Conservation (phyloP, 768 basidiomycete genomes). For the Mycena sanguinolenta region DNA sequence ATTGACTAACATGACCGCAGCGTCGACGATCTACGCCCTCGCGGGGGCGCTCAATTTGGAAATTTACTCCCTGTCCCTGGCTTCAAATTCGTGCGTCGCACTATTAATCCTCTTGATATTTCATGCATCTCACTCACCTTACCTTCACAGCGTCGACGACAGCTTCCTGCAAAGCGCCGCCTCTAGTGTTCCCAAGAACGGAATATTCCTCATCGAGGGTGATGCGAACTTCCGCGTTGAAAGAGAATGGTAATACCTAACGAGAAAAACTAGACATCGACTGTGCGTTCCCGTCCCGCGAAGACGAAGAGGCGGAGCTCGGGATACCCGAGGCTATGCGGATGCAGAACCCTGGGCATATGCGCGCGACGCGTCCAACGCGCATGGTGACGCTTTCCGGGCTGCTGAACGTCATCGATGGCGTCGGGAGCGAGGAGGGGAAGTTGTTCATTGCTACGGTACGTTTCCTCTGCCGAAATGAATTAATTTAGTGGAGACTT, state of each 20-base stretch:
- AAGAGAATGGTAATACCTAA: too few species aligned
- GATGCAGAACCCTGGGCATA: background rate
- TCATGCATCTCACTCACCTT: background rate
- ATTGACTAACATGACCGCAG: conserved; percentile 13
- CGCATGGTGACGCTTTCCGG: conserved; percentile 64
- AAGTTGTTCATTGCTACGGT: conserved; percentile 73
- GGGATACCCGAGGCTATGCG: background rate
- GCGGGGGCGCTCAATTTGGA: conserved; percentile 66
- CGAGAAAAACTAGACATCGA: too few species aligned
- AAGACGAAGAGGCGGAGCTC: conserved; percentile 51
- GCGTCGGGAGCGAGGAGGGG: conserved; percentile 72
- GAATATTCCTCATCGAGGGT: conserved; percentile 52
- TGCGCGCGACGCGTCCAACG: conserved; percentile 39
- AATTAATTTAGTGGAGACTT: too few species aligned
- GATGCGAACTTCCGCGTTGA: too few species aligned
- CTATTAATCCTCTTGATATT: too few species aligned
- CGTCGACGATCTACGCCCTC: conserved; percentile 44
- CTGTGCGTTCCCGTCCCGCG: conserved; percentile 57
- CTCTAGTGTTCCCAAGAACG: conserved; percentile 44
- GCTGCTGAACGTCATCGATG: conserved; percentile 70
- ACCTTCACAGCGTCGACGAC: conserved; percentile 45
- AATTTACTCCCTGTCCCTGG: conserved; percentile 61
- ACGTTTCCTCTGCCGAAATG: too few species aligned
- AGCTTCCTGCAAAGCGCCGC: conserved; percentile 43
- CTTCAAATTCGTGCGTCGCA: conserved; percentile 41